Evolutionary conservation across 495 filamentous ascomycete species (phyloP).

Genomic region (Penicillium lividum): DNA sequence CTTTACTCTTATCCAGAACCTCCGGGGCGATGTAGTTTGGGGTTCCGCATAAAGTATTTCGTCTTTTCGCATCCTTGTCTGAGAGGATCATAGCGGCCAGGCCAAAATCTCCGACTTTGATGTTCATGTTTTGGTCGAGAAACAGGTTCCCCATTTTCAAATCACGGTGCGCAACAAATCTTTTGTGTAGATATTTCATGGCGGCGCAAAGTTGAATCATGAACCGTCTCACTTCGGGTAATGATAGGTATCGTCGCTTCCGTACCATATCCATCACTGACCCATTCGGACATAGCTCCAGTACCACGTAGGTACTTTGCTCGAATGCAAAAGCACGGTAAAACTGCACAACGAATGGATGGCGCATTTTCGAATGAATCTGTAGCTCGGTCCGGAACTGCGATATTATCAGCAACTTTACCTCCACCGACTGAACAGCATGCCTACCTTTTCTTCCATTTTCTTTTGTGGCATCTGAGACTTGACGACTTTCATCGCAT

Average conservation of each 20-base stretch:
- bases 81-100: constrained; percentile 90
- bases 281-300: constrained; percentile 93
- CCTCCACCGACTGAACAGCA: neutral
- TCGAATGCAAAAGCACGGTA: constrained; percentile 90
- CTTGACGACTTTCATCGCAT: constrained; percentile 88
- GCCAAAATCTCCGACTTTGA: constrained; percentile 97
- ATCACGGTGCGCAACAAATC: constrained; percentile 94
- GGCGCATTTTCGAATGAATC: constrained; percentile 95
- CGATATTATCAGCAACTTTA: constrained; percentile 33
- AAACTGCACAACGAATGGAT: constrained; percentile 92
- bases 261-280: constrained; percentile 99
- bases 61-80: constrained; percentile 76
- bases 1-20: constrained; percentile 73
- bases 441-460: constrained; percentile 80
- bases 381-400: constrained; percentile 97
- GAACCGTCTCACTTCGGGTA: constrained; percentile 89
- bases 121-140: constrained; percentile 92
- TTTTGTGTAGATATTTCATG: constrained; percentile 93
- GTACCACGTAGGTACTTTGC: constrained; percentile 85
- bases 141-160: constrained; percentile 98
- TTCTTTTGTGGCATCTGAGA: constrained; percentile 83
- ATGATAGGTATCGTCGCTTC: constrained; percentile 77
- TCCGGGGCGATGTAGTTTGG: constrained; percentile 99
- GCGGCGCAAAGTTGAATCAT: constrained; percentile 93
- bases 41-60: constrained; percentile 93